These are phyloP conservation scores for Kodamaea sp. DNA, from an alignment of 1,139 yeast genomes.

Conservation along the genomic window DNA sequence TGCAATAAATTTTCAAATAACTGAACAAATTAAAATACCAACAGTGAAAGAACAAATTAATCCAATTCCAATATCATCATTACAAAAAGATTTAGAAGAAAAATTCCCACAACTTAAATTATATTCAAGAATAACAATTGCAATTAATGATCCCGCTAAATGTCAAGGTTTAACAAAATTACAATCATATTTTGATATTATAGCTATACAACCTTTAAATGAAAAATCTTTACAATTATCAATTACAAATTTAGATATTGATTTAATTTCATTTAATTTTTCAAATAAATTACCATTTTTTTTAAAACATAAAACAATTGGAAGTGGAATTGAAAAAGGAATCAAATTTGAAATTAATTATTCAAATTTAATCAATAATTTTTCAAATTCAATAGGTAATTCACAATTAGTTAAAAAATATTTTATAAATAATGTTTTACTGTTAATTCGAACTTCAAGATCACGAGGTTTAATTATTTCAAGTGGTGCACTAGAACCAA, in stretches of 20 bases:
- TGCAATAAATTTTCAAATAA: constrained; percentile 65
- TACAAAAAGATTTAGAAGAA: constrained; percentile 21
- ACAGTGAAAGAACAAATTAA: constrained; percentile 30
- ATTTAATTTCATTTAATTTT: constrained; percentile 71
- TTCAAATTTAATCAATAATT: constrained; percentile 45
- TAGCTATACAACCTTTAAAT: constrained; percentile 75
- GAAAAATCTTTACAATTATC: constrained; percentile 79
- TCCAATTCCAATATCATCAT: constrained; percentile 32
- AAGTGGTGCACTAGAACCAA: constrained; percentile 64
- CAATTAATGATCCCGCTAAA: constrained; percentile 74
- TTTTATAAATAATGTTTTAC: constrained; percentile 67
- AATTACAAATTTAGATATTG: constrained; percentile 70
- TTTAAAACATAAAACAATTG: constrained; percentile 77
- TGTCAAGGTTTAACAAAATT: constrained; percentile 66
- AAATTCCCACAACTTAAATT: constrained; percentile 47
- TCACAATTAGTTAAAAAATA: constrained; percentile 45
- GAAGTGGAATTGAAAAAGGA: constrained; percentile 82
- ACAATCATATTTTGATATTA: constrained; percentile 65
- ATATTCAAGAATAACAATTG: constrained; percentile 69
- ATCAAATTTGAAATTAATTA: constrained; percentile 78
- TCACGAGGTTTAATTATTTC: constrained; percentile 74
- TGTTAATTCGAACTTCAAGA: constrained; percentile 79
- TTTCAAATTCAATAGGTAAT: constrained; percentile 19
- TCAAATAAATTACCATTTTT: constrained; percentile 66
- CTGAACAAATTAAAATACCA: constrained; percentile 59